Percentiles rank a stretch among this genome's conserved stretches.
phyloP scores from a whole-genome alignment of 1,284 basidiomycete species.

The Ganoderma leucocontextum region DNA sequence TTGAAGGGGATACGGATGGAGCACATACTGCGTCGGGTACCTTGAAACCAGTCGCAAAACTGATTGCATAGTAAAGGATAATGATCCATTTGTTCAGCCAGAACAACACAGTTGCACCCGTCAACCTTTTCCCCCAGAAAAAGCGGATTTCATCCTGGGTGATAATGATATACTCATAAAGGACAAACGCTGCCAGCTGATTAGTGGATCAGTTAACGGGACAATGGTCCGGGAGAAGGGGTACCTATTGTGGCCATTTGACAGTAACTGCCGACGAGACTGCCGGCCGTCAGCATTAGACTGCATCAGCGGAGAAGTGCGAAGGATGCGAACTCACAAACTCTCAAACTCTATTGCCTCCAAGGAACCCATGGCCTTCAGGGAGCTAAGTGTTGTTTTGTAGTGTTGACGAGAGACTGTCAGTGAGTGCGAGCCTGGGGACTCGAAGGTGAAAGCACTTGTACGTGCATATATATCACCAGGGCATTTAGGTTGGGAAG shows the following conservation, averaged over 20 bases:
- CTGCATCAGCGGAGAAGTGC: neutral
- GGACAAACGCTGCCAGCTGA: neutral
- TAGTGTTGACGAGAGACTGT: neutral
- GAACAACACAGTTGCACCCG: neutral
- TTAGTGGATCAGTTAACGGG: too few species aligned
- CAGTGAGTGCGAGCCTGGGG: neutral
- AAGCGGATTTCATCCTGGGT: neutral
- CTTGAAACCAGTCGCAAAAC: accelerated
- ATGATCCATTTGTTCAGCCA: neutral
- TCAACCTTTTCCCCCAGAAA: neutral
- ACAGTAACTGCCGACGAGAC: neutral
- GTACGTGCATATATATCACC: neutral
- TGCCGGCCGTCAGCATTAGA: neutral
- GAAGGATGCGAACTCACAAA: neutral
- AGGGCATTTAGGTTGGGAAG: neutral
- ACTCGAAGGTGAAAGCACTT: neutral
- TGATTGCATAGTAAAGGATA: neutral
- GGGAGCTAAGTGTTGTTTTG: neutral
- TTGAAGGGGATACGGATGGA: neutral
- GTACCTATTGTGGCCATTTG: neutral
- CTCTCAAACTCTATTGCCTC: neutral
- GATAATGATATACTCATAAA: neutral
- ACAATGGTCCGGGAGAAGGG: too few species aligned
- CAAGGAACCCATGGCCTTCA: neutral
- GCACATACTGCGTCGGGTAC: neutral